A percentile compares a stretch with the other conserved stretches of the same genome.
Evolutionary conservation across 306 rosid species (phyloP).

Genomic region (Echinosophora koreensis): DNA sequence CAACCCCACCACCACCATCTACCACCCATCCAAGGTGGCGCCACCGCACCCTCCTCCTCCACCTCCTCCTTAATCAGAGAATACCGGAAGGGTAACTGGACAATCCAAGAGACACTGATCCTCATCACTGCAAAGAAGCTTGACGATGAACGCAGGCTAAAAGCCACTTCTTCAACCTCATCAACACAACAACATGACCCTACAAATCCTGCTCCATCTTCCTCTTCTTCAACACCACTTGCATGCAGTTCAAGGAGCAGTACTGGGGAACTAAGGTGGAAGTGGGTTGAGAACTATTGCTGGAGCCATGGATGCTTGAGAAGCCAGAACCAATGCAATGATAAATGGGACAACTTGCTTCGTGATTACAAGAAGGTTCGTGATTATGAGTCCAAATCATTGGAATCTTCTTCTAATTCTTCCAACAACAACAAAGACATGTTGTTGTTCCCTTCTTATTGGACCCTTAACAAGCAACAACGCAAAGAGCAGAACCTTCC

Average conservation of each 20-base stretch:
- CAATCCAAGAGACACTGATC: slow-evolving; percentile 62
- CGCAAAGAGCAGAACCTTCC: slow-evolving; percentile 63
- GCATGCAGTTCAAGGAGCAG: slow-evolving; percentile 31
- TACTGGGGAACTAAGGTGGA: slow-evolving; percentile 70
- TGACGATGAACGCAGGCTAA: slow-evolving; percentile 63
- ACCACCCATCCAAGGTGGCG: slow-evolving; percentile 27
- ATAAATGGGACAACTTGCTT: slow-evolving; percentile 75
- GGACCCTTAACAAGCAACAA: slow-evolving; percentile 64
- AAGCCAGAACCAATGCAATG: slow-evolving; percentile 77
- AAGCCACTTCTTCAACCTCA: not conserved
- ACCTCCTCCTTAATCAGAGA: slow-evolving; percentile 52
- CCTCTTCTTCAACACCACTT: not conserved
- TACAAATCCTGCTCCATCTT: not conserved
- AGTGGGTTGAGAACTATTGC: slow-evolving; percentile 80
- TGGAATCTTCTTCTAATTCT: not conserved
- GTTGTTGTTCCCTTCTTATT: slow-evolving; percentile 54
- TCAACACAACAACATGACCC: not conserved
- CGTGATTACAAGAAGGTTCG: slow-evolving; percentile 75
- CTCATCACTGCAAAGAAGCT: slow-evolving; percentile 67
- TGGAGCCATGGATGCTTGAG: slow-evolving; percentile 69
- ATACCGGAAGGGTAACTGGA: slow-evolving; percentile 80
- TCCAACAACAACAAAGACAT: slow-evolving; percentile 17
- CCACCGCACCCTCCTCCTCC: slow-evolving; percentile 38
- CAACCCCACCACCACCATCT: slow-evolving; percentile 41
- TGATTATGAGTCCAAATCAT: slow-evolving; percentile 62